Evolutionary conservation across 2,329 filamentous ascomycete genomes (phyloP), one percentile per base, ranked within the genome.

Genomic region (Penicillium psychrosexuale): DNA sequence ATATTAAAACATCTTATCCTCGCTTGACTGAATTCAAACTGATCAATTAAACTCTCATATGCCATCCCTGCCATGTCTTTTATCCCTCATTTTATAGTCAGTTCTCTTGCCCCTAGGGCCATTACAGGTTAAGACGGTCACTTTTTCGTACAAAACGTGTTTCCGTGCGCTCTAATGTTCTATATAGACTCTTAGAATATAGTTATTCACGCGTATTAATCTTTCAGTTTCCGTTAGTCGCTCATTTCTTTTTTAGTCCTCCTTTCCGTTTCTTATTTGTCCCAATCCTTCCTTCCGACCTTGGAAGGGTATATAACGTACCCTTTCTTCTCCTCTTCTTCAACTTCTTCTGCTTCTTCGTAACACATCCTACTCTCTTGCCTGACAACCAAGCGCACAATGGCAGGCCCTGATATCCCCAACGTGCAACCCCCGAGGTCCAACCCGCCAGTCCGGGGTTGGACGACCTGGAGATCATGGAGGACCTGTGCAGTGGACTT

Each of bases 401-500:
- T 45, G 43, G 8, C 30, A n/a, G 17, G 30, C 13, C 19, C 43
- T 11, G 17, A 22, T 7, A 13, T n/a, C 5, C 43, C 19, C 17
- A 33, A 3, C 22, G 11, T 15, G 3, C 28, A 33, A 7, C 13
- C 7, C 8, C 13, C 30, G 7, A 33, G 33, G 30, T 8, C 17
- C 3, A 30, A 46, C n/a, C n/a, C 49, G 5, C 55, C 55, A 22
- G 48, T 67, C 30, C 28, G 28, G 22, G 12, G 13, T 8, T 48
- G 51, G 44, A 4, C 28, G 13, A 13, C 60, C 13, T 80, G 77
- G 78, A 69, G 56, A 28, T 57, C 47, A 8, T 76, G 74, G 73
- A 69, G 73, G 4, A 73, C 72, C 1, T 58, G 78, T 8, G 67
- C 66, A 5, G 51, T 78, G n/a, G 68, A 55, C 19, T 44, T 80